phyloP scores from a whole-genome alignment of 441 rosid genomes.

The Viola pubescens region DNA sequence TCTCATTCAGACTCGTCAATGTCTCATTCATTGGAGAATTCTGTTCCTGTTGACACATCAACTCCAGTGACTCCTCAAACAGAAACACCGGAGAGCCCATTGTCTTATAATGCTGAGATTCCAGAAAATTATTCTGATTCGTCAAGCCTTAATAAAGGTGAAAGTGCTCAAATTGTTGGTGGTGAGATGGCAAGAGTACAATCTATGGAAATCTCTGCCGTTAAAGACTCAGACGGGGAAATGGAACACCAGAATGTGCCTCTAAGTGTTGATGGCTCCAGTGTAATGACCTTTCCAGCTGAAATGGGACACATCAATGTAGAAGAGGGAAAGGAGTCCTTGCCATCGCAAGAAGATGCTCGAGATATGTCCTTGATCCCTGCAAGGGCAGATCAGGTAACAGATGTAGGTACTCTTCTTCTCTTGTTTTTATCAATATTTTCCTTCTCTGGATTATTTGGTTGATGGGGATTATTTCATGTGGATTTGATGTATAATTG shows the following conservation, averaged over 20 bases:
- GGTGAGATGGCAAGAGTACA: slow-evolving; percentile 17
- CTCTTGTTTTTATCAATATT: slow-evolving; percentile 23
- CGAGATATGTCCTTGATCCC: slow-evolving; percentile 42
- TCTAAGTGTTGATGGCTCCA: slow-evolving; percentile 16
- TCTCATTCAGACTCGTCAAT: slow-evolving; percentile 17
- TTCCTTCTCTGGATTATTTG: background rate
- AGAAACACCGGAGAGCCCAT: slow-evolving; percentile 12
- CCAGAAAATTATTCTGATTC: slow-evolving; percentile 27
- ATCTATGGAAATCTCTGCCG: slow-evolving; percentile 21
- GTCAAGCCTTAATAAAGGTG: slow-evolving; percentile 29
- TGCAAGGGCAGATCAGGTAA: slow-evolving; percentile 71
- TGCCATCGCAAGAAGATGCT: slow-evolving; percentile 30
- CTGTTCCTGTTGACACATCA: slow-evolving; percentile 32
- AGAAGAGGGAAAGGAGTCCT: slow-evolving; percentile 30
- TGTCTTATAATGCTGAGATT: slow-evolving; percentile 15
- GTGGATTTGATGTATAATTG: slow-evolving; percentile 41
- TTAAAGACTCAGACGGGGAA: slow-evolving; percentile 32
- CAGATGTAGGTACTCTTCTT: slow-evolving; percentile 77
- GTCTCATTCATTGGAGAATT: slow-evolving; percentile 27
- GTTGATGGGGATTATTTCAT: too few relatives aligned
- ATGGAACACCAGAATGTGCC: slow-evolving; percentile 11
- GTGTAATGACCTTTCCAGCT: slow-evolving; percentile 24
- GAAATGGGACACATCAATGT: slow-evolving; percentile 24
- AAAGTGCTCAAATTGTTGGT: slow-evolving; percentile 21
- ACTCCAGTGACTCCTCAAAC: slow-evolving; percentile 26